Evolutionary conservation across 345 rosid species (phyloP), one percentile per base, ranked within the genome.

Genomic region (Heritiera fomes): DNA sequence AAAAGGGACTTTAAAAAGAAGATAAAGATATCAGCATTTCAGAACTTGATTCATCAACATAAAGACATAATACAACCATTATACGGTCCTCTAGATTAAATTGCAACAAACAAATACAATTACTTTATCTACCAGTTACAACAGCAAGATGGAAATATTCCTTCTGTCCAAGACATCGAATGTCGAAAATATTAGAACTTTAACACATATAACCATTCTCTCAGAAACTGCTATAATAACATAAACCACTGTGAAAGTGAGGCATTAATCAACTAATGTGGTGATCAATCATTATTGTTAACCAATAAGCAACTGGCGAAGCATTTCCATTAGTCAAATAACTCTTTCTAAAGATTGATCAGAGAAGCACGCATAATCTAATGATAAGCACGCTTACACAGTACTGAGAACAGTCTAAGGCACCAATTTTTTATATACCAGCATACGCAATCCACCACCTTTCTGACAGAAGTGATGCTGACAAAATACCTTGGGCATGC

Each of bases 291-390:
- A 14, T 49, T 49, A 49, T 30, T 28, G 12, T 49, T 59, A 49
- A 28, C 59, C 59, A 28, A 71, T 59, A 14, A 17, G 59, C 10
- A 71, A 71, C 58, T 71, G 17, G 20, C 30, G 43, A 49, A 71
- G 13, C 73, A 18, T 55, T 10, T 15, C 15, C 34, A 49, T 7
- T 41, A 49, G 20, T 14, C 75, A 30, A 71, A 30, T 43, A 71
- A 9, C 43, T 49, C 41, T 15, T 23, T 59, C 64, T 32, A 14
- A 32, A 71, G 45, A 71, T 50, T 71, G 75, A 71, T 49, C 75
- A 71, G 41, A 71, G 13, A 49, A 30, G 43, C 23, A 71, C 13
- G 13, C 56, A 47, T 70, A 28, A 70, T 30, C 17, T 6, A 45
- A 12, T 70, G 12, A 14, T 13, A 5, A 23, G 34, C 73, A 34